Evolutionary conservation across 768 basidiomycete genomes (phyloP).

Genomic region (Phaffia tasmanica): DNA sequence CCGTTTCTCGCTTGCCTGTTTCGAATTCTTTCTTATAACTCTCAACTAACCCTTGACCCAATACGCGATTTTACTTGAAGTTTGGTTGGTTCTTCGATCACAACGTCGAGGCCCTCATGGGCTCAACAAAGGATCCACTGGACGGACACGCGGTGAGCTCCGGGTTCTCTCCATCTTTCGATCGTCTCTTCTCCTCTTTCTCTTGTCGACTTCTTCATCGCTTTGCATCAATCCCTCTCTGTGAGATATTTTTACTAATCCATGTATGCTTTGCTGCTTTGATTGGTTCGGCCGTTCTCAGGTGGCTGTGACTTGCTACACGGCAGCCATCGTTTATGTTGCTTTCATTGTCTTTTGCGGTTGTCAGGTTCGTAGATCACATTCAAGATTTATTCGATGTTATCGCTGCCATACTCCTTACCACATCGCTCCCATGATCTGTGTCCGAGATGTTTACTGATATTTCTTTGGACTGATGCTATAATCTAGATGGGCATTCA

Average conservation of each 20-base stretch:
- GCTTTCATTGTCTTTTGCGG: conserved; percentile 39
- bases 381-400: background rate
- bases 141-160: conserved; percentile 34
- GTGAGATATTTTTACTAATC: too few relatives aligned
- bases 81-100: conserved; percentile 36
- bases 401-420: background rate
- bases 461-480: background rate
- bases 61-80: conserved; percentile 21
- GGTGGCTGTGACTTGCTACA: conserved; percentile 39
- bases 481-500: background rate
- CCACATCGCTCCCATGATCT: background rate
- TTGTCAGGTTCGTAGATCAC: conserved; percentile 34
- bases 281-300: background rate
- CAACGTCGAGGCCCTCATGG: conserved; percentile 39
- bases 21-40: background rate
- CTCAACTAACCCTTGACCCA: too few relatives aligned
- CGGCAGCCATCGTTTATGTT: conserved; percentile 39
- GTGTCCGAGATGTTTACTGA: background rate
- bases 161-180: background rate
- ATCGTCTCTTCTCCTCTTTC: background rate
- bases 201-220: background rate
- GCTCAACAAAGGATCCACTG: conserved; percentile 36
- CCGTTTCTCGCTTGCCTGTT: background rate
- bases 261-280: too few relatives aligned
- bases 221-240: too few relatives aligned